Percentiles rank a stretch among this genome's conserved stretches.
Conservation (phyloP, 371 early-diverging fungal genomes). For the Mortierella sp. region DNA sequence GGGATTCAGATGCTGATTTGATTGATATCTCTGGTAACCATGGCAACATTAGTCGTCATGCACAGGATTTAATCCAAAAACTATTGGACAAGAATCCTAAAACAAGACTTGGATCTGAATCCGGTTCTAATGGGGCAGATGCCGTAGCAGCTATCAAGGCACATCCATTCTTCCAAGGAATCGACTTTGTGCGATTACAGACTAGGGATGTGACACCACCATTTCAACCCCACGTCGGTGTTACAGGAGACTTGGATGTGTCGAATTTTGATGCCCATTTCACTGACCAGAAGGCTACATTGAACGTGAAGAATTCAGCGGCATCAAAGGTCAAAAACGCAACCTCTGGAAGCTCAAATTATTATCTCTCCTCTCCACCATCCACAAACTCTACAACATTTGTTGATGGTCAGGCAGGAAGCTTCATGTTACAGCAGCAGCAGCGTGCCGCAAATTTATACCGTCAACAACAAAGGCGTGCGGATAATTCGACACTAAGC, state of each 20-base stretch:
- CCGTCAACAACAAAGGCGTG: slow-evolving; percentile 39
- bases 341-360: background rate
- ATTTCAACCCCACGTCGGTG: slow-evolving; percentile 69
- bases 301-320: slow-evolving; percentile 6
- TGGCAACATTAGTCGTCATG: slow-evolving; percentile 40
- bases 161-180: slow-evolving; percentile 81
- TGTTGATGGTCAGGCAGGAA: slow-evolving; percentile 21
- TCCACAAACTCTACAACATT: background rate
- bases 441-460: slow-evolving; percentile 49
- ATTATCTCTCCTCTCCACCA: slow-evolving; percentile 9
- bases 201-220: slow-evolving; percentile 77
- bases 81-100: slow-evolving; percentile 68
- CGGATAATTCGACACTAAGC: slow-evolving; percentile 28
- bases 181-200: slow-evolving; percentile 78
- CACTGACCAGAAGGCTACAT: slow-evolving; percentile 36
- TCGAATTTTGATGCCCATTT: slow-evolving; percentile 56
- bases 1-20: background rate
- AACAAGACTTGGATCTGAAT: slow-evolving; percentile 64
- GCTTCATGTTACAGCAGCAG: slow-evolving; percentile 49
- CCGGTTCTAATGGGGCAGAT: slow-evolving; percentile 26
- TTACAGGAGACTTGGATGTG: slow-evolving; percentile 51
- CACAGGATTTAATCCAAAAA: slow-evolving; percentile 59
- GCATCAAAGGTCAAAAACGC: slow-evolving; percentile 1
- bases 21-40: background rate
- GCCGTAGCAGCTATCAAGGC: slow-evolving; percentile 77